Percentiles rank a stretch among this genome's conserved stretches.
Conservation (phyloP, 768 basidiomycete genomes). For the Suillus tomentosus region DNA sequence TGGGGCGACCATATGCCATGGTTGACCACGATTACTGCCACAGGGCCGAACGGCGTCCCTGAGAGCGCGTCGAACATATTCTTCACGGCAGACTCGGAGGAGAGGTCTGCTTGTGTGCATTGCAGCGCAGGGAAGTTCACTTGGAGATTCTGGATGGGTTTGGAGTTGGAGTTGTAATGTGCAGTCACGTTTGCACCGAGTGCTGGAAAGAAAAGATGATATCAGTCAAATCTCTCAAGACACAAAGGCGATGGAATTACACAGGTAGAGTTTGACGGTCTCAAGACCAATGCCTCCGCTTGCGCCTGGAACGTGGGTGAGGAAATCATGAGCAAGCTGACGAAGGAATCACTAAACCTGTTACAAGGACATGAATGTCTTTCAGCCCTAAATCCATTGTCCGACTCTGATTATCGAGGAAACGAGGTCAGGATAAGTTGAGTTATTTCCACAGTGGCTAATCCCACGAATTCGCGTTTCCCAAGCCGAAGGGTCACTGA, state of each 20-base stretch:
- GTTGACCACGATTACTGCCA: conserved; percentile 47
- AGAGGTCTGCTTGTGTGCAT: conserved; percentile 49
- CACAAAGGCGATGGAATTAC: conserved; percentile 35
- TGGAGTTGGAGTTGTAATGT: no score
- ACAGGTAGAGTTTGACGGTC: conserved; percentile 57
- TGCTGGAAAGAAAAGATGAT: conserved; percentile 39
- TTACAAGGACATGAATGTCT: conserved; percentile 17
- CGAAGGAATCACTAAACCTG: conserved; percentile 43
- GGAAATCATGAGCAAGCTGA: not conserved
- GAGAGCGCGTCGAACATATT: conserved; percentile 47
- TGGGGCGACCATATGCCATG: conserved; percentile 53
- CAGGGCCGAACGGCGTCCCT: conserved; percentile 39
- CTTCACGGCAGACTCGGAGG: conserved; percentile 52
- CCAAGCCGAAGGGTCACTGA: not conserved
- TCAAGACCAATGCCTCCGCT: conserved; percentile 77
- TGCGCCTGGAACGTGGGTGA: conserved; percentile 48
- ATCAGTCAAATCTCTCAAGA: not conserved
- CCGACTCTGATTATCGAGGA: not conserved
- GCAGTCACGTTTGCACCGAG: conserved; percentile 43
- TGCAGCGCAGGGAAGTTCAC: no score
- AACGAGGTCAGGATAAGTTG: not conserved
- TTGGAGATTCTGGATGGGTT: no score
- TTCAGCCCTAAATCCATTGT: conserved; percentile 60
- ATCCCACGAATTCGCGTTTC: not conserved
- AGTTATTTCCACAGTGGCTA: not conserved